These are phyloP conservation scores for Phellinidium pouzarii DNA, from an alignment of 1,284 basidiomycete species.

Conservation along the genomic window DNA sequence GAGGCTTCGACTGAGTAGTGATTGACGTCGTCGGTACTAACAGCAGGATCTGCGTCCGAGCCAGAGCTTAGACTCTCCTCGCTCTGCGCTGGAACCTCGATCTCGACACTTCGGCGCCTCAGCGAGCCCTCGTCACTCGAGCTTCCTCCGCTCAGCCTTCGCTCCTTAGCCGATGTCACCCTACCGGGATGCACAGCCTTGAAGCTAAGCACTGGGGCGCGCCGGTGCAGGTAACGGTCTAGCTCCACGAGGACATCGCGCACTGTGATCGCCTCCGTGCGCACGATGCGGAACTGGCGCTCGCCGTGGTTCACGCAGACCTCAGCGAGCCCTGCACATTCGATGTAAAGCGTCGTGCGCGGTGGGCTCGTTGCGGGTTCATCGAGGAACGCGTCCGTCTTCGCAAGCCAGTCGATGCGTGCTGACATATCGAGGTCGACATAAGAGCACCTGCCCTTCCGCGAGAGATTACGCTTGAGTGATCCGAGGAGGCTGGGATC, in stretches of 20 bases:
- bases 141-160: background rate
- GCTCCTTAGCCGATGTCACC: too few relatives aligned
- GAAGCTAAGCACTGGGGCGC: background rate
- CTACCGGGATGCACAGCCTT: too few relatives aligned
- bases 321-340: background rate
- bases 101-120: background rate
- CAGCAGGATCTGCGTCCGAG: background rate
- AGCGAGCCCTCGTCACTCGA: background rate
- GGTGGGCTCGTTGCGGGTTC: slow-evolving; percentile 7
- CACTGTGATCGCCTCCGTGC: background rate
- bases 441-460: background rate
- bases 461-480: slow-evolving; percentile 10
- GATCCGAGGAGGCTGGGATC: slow-evolving; percentile 13
- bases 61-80: background rate
- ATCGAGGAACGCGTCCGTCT: slow-evolving; percentile 4
- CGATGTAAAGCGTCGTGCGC: background rate
- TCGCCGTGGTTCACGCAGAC: slow-evolving; percentile 9
- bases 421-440: slow-evolving; percentile 14
- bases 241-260: slow-evolving; percentile 9
- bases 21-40: too few relatives aligned
- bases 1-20: too few relatives aligned
- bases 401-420: slow-evolving; percentile 10
- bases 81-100: background rate
- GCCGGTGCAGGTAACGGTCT: slow-evolving; percentile 9
- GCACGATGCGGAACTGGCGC: slow-evolving; percentile 1